A percentile compares a stretch with the other conserved stretches of the same genome.
Evolutionary conservation across 1,284 basidiomycete species (phyloP).

Genomic region (Tilletia caries): DNA sequence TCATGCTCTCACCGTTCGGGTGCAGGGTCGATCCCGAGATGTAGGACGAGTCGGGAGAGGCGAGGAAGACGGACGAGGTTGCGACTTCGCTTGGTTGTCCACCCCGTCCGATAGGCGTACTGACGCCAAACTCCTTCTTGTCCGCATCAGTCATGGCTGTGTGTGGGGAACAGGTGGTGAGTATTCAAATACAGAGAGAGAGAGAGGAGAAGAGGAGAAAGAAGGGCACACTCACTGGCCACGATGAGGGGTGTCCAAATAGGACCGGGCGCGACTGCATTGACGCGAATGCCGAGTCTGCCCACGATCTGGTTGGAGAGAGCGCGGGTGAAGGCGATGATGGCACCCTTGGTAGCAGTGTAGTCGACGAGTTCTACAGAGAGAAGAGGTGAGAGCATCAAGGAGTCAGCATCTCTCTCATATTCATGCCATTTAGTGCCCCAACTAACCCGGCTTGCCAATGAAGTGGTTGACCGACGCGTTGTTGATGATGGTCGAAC

Average conservation of each 20-base stretch:
- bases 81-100: conserved; percentile 42
- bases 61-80: conserved; percentile 36
- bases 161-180: no score
- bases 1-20: conserved; percentile 24
- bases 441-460: no score
- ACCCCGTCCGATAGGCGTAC: conserved; percentile 31
- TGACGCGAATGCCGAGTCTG: conserved; percentile 62
- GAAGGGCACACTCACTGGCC: no score
- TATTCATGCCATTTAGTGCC: no score
- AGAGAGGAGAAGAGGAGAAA: no score
- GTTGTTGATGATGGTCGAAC: conserved; percentile 65
- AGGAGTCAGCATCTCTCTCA: no score
- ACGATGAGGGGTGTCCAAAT: conserved; percentile 59
- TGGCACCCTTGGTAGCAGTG: conserved; percentile 58
- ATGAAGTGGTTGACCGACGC: conserved; percentile 58
- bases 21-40: conserved; percentile 32
- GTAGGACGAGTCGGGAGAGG: conserved; percentile 34
- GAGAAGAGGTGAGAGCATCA: no score
- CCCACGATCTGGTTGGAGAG: conserved; percentile 63
- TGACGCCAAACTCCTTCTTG: conserved; percentile 40
- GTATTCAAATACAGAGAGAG: no score
- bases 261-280: conserved; percentile 61
- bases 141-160: conserved; percentile 31
- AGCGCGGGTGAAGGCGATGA: conserved; percentile 60
- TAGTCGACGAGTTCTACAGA: conserved; percentile 62